Percentiles rank a stretch among this genome's conserved stretches.
Evolutionary conservation across 805 yeast species (phyloP).

Genomic region (Saccharomyces kudriavzevii): DNA sequence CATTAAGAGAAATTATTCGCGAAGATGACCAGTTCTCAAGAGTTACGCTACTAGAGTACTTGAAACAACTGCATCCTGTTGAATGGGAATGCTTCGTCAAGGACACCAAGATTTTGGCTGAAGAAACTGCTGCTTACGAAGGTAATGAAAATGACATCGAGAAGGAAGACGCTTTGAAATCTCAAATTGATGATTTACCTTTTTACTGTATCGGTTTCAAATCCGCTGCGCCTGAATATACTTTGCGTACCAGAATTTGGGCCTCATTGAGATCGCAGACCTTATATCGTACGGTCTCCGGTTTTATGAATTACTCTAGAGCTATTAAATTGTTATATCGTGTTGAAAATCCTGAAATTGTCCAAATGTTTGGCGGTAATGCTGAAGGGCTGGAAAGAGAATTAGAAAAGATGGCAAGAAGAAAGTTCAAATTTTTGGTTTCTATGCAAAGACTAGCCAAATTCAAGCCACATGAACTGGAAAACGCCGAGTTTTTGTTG

Average conservation of each 20-base stretch:
- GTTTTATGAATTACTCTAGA: constrained; percentile 96
- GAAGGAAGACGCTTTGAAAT: constrained; percentile 63
- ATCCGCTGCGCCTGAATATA: constrained; percentile 94
- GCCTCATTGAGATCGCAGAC: constrained; percentile 97
- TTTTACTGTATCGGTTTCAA: constrained; percentile 96
- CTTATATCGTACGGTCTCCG: constrained; percentile 91
- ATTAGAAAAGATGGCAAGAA: constrained; percentile 79
- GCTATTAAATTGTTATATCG: constrained; percentile 89
- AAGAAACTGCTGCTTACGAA: constrained; percentile 77
- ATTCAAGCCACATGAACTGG: constrained; percentile 66
- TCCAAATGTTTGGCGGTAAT: constrained; percentile 97
- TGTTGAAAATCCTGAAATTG: constrained; percentile 91
- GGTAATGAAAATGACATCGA: constrained; percentile 37
- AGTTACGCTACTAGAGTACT: constrained; percentile 85
- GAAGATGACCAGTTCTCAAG: constrained; percentile 96
- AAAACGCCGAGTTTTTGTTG: constrained; percentile 71
- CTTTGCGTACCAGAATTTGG: constrained; percentile 95
- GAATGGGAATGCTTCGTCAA: constrained; percentile 98
- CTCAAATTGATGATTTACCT: constrained; percentile 84
- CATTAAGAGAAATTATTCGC: constrained; percentile 91
- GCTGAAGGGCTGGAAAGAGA: constrained; percentile 95
- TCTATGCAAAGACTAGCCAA: constrained; percentile 79
- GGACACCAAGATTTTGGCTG: constrained; percentile 91
- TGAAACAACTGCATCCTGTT: constrained; percentile 89
- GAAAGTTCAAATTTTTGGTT: constrained; percentile 73